Evolutionary conservation across 306 rosid genomes (phyloP).

Genomic region (Begonia loranthoides): DNA sequence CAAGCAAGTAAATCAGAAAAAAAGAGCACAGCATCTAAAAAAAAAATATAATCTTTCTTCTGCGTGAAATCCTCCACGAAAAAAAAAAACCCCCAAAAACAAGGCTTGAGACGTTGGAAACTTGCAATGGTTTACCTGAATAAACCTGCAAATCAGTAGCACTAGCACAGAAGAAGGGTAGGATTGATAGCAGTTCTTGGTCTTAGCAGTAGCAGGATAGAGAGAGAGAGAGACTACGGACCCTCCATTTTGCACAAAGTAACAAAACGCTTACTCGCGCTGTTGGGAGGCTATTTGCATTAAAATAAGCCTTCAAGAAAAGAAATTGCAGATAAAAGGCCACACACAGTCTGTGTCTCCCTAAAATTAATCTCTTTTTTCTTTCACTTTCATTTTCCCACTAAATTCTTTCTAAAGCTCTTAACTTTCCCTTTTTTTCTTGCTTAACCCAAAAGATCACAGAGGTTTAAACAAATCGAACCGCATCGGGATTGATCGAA

Average conservation of each 20-base stretch:
- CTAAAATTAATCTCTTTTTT: neutral
- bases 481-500: too few species aligned
- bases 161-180: slow-evolving; percentile 13
- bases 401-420: neutral
- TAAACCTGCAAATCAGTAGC: slow-evolving; percentile 22
- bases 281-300: slow-evolving; percentile 43
- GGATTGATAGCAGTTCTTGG: slow-evolving; percentile 5
- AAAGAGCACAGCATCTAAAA: slow-evolving; percentile 1
- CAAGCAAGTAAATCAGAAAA: neutral
- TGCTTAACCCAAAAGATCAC: neutral
- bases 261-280: slow-evolving; percentile 39
- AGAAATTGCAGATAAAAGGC: slow-evolving; percentile 5
- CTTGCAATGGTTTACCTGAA: slow-evolving; percentile 33
- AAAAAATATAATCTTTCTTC: slow-evolving; percentile 6
- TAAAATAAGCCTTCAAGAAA: slow-evolving; percentile 33
- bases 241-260: slow-evolving; percentile 59
- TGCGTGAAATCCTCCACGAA: neutral
- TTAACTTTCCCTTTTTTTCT: neutral
- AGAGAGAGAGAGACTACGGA: slow-evolving; percentile 26
- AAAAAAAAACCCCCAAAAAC: slow-evolving; percentile 5
- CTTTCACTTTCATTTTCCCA: neutral
- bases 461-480: too few species aligned
- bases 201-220: neutral
- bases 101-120: slow-evolving; percentile 3
- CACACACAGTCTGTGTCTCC: slow-evolving; percentile 4